Percentiles rank a stretch among this genome's conserved stretches.
Evolutionary conservation across 1,139 yeast species (phyloP).

Genomic region (Saccharomyces hybrid): DNA sequence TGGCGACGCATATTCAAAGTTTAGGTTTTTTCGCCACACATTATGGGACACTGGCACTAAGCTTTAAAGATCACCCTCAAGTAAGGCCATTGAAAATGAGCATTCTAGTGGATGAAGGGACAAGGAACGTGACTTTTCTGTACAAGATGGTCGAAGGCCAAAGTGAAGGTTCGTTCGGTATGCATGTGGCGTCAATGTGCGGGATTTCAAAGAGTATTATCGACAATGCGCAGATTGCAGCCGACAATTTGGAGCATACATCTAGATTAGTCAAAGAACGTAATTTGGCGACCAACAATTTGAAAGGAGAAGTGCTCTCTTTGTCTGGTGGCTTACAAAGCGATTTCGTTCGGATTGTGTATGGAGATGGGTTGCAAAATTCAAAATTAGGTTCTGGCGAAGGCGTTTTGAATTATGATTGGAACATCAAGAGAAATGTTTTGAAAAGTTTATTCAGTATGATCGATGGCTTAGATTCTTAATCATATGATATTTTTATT

Average conservation of each 20-base stretch:
- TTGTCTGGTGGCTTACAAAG: conserved; percentile 73
- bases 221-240: conserved; percentile 75
- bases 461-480: conserved; percentile 33
- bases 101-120: conserved; percentile 69
- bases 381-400: conserved; percentile 32
- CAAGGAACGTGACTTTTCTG: conserved; percentile 78
- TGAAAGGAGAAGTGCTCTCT: conserved; percentile 9
- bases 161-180: conserved; percentile 94
- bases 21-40: conserved; percentile 96
- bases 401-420: conserved; percentile 43
- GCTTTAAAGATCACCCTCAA: conserved; percentile 75
- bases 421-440: conserved; percentile 39
- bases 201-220: conserved; percentile 75
- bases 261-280: conserved; percentile 51
- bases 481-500: not conserved
- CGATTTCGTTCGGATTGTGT: conserved; percentile 54
- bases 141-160: conserved; percentile 82
- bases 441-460: conserved; percentile 45
- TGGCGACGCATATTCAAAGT: conserved; percentile 84
- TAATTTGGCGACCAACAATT: conserved; percentile 24
- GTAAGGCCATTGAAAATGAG: conserved; percentile 84
- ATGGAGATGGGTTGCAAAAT: conserved; percentile 34
- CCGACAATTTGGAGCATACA: conserved; percentile 76
- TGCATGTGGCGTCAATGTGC: conserved; percentile 98
- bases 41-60: conserved; percentile 74